These are phyloP conservation scores for Wickerhamiella parazyma DNA, from an alignment of 805 yeast genomes.

Conservation along the genomic window DNA sequence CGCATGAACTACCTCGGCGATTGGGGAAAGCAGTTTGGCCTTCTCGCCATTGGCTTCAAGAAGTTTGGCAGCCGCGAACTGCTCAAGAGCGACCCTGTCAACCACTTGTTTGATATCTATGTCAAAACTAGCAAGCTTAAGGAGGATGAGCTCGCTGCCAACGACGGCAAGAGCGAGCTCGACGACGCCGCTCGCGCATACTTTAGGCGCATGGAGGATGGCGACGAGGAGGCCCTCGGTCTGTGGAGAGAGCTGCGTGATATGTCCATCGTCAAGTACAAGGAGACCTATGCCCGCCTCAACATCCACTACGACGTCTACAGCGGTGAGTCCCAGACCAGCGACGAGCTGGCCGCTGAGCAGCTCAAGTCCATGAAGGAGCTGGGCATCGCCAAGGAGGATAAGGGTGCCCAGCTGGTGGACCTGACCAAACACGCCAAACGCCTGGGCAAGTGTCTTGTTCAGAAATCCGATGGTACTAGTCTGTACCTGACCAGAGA, in stretches of 20 bases:
- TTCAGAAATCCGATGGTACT: constrained; percentile 91
- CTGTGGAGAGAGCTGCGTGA: constrained; percentile 84
- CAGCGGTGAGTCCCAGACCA: constrained; percentile 93
- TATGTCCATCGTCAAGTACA: constrained; percentile 75
- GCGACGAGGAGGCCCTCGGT: constrained; percentile 63
- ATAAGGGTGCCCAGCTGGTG: constrained; percentile 79
- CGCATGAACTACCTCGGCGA: constrained; percentile 95
- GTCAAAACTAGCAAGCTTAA: constrained; percentile 76
- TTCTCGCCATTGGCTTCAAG: constrained; percentile 83
- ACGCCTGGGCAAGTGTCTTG: constrained; percentile 84
- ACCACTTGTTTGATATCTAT: constrained; percentile 88
- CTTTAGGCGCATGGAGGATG: constrained; percentile 87
- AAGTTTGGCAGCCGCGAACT: constrained; percentile 70
- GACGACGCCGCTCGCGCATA: constrained; percentile 77
- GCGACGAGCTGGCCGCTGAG: constrained; percentile 52
- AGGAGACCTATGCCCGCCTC: constrained; percentile 78
- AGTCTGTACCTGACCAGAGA: constrained; percentile 90
- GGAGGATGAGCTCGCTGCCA: constrained; percentile 43
- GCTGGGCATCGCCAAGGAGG: constrained; percentile 63
- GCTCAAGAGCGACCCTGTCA: constrained; percentile 67
- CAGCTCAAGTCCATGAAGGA: constrained; percentile 52
- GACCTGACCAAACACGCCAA: constrained; percentile 77
- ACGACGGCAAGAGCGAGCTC: constrained; percentile 35
- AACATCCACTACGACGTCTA: constrained; percentile 79
- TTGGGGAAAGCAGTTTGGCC: constrained; percentile 99